Base-by-base conservation (phyloP, 2,329 filamentous ascomycete species). In the Aspergillus jensenii region DNA sequence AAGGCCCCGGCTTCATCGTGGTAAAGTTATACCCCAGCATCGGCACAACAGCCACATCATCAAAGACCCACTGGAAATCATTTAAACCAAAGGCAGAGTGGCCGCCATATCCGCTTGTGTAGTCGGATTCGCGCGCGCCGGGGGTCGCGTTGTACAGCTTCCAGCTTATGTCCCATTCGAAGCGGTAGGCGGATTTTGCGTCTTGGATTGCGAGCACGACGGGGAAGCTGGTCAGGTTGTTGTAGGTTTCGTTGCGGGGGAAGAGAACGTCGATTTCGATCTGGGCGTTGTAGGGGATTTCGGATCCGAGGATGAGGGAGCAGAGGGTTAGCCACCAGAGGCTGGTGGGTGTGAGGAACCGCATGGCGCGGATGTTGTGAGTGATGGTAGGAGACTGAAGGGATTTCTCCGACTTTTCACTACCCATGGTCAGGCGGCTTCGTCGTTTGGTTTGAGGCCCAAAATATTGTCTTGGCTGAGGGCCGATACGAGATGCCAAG, bases 241-340 rank as follows among this genome's bases (percentile, higher is more conserved):
- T 43, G 25, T 45, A 45, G 14, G 41, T 44, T 7, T 48, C 31
- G 23, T 27, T 37, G 37, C 37, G 43, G 35, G 55, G 55, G 39
- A 53, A 53, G 49, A 58, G 35, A 1, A 58, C 27, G 15, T 58
- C 55, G 43, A 58, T 17, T 27, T 58, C 55, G 43, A 58, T 41
- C 33, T 40, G 37, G 15, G 39, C 31, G 35, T 47, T 25, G 47
- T 44, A 51, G 37, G 53, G 14, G 35, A 50, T 15, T 19, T 35
- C 43, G 11, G 46, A 6, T 4, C 23, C 17, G 12, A 7, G 8
- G 6, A 21, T 9, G 6, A 21, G 17, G n/a, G 40, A 43, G 17
- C 17, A 43, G 6, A 43, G 15, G 40, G 6, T 5, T 17, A 43
- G 19, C n/a, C 35, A 37, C n/a, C 35, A 37, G 35, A 37, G 2